A percentile compares a stretch with the other conserved stretches of the same genome.
phyloP scores from a whole-genome alignment of 2,329 filamentous ascomycete species.

The Raffaelea ambrosiae region DNA sequence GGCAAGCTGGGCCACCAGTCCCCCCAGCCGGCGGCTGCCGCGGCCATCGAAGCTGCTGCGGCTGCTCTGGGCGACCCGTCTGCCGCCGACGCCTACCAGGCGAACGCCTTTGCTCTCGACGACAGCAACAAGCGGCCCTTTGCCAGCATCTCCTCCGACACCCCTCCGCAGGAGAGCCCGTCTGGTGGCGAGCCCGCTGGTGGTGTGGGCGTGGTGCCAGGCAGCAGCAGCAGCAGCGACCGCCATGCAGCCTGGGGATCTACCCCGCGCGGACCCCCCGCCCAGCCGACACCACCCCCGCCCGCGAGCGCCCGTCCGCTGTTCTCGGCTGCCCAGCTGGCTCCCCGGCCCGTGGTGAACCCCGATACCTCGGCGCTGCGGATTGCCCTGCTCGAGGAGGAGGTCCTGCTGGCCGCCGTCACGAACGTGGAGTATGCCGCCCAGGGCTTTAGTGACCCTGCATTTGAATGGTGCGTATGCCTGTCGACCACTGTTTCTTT shows the following conservation, averaged over 20 bases:
- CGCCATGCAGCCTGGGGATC: constrained; percentile 38
- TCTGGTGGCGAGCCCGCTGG: too few species aligned
- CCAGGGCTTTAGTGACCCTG: constrained; percentile 22
- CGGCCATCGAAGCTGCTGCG: not conserved
- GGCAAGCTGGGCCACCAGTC: constrained; percentile 61
- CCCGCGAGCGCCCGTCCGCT: constrained; percentile 17
- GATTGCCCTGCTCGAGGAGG: constrained; percentile 16
- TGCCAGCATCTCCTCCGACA: constrained; percentile 35
- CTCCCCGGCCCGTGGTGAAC: constrained; percentile 8
- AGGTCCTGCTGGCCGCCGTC: constrained; percentile 14
- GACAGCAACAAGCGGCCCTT: constrained; percentile 39
- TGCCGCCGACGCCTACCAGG: constrained; percentile 37
- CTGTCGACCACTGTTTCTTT: too few species aligned
- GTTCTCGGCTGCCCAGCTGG: constrained; percentile 8
- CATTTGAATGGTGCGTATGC: too few species aligned
- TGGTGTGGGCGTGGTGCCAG: constrained; percentile 11
- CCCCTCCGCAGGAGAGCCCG: constrained; percentile 27
- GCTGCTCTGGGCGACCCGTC: not conserved
- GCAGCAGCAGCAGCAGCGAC: constrained; percentile 9
- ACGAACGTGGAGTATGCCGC: constrained; percentile 12
- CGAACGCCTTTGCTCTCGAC: constrained; percentile 21
- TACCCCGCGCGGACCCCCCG: constrained; percentile 30
- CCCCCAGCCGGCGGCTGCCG: constrained; percentile 18
- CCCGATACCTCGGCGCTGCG: not conserved
- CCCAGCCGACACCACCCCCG: constrained; percentile 21